Evolutionary conservation across 371 early-diverging fungal genomes (phyloP).

Genomic region (Mucor plumbeus): DNA sequence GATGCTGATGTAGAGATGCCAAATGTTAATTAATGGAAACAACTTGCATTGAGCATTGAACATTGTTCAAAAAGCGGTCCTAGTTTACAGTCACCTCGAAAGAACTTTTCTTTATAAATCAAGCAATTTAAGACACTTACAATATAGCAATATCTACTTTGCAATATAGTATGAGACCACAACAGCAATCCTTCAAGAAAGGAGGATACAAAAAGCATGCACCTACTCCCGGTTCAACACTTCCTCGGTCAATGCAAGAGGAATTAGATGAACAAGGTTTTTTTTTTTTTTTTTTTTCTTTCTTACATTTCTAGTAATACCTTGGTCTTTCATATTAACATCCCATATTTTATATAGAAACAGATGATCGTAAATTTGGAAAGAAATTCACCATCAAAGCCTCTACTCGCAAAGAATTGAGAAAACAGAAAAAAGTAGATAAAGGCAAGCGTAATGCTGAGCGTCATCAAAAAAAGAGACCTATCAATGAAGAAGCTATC

Average conservation of each 20-base stretch:
- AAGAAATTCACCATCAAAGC: conserved; percentile 37
- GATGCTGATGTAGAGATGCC: too few relatives aligned
- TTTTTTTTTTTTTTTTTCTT: neutral
- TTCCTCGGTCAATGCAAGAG: conserved; percentile 42
- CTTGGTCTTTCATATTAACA: neutral
- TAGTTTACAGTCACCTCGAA: neutral
- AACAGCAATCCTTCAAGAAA: conserved; percentile 14
- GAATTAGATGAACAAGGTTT: conserved; percentile 46
- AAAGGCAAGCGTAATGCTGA: conserved; percentile 45
- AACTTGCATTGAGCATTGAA: too few relatives aligned
- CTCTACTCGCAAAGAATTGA: conserved; percentile 40
- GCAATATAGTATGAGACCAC: conserved; percentile 15
- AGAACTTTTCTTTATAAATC: neutral
- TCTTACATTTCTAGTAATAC: neutral
- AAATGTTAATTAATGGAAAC: too few relatives aligned
- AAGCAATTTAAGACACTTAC: neutral
- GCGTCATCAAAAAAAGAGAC: conserved; percentile 31
- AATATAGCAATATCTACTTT: neutral
- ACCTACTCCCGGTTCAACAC: conserved; percentile 38
- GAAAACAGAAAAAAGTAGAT: conserved; percentile 49
- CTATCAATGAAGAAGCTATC: conserved; percentile 8
- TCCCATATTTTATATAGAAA: conserved; percentile 14
- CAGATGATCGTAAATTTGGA: conserved; percentile 46
- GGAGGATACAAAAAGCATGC: conserved; percentile 4
- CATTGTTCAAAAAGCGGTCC: neutral